phyloP scores from a whole-genome alignment of 768 basidiomycete genomes.

The Ramaria rubella region DNA sequence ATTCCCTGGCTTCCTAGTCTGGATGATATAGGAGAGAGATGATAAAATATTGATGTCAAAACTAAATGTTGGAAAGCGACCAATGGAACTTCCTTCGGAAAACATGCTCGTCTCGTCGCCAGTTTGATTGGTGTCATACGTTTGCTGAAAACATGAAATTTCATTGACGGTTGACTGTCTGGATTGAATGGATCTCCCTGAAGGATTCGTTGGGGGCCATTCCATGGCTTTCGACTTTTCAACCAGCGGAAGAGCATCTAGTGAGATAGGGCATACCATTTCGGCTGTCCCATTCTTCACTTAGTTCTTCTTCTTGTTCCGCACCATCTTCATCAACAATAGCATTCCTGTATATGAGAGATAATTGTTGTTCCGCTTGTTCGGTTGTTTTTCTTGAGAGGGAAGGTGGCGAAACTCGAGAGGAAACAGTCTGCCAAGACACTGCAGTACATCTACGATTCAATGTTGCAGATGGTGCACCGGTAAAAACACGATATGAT shows the following conservation, averaged over 20 bases:
- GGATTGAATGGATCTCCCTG: too few species aligned
- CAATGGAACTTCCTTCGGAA: slow-evolving; percentile 66
- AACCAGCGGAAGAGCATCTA: slow-evolving; percentile 23
- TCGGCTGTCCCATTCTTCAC: slow-evolving; percentile 17
- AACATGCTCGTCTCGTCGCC: slow-evolving; percentile 3
- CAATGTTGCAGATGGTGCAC: background rate
- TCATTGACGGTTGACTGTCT: background rate
- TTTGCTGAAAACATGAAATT: background rate
- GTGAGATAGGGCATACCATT: slow-evolving; percentile 10
- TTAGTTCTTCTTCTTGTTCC: slow-evolving; percentile 25
- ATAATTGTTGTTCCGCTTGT: slow-evolving; percentile 63
- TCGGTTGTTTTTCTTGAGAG: slow-evolving; percentile 53
- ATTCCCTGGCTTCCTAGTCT: slow-evolving; percentile 22
- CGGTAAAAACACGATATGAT: slow-evolving; percentile 9
- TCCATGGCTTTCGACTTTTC: slow-evolving; percentile 47
- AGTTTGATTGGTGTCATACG: background rate
- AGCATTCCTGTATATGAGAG: slow-evolving; percentile 60
- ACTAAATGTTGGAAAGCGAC: slow-evolving; percentile 65
- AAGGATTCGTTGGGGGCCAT: slow-evolving; percentile 47
- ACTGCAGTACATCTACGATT: background rate
- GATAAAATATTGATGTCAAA: slow-evolving; percentile 60
- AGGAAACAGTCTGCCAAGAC: background rate
- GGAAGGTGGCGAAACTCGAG: background rate
- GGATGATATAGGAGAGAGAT: slow-evolving; percentile 38
- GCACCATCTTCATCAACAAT: slow-evolving; percentile 51